These are phyloP conservation scores for Sabuloglossum arenarium DNA, from an alignment of 495 filamentous ascomycete species.

Conservation along the genomic window DNA sequence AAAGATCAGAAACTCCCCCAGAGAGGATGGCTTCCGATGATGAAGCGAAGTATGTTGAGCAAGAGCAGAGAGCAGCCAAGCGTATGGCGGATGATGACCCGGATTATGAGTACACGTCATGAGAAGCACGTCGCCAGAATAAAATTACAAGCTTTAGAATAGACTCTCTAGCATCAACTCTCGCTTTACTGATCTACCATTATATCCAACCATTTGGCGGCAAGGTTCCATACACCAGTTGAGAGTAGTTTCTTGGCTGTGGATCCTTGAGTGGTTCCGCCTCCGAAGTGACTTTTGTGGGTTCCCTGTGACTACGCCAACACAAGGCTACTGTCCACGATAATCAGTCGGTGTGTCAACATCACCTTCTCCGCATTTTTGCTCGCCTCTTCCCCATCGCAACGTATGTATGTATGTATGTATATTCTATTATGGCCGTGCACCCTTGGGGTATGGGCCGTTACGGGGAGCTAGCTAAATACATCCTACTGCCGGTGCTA, in stretches of 20 bases:
- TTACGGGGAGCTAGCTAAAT: too few species aligned
- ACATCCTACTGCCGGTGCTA: too few species aligned
- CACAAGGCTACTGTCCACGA: neutral
- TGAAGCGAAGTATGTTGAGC: slow-evolving; percentile 5
- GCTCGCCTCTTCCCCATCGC: neutral
- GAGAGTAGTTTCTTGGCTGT: neutral
- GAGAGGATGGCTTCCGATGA: slow-evolving; percentile 1
- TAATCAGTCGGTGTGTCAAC: neutral
- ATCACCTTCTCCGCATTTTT: neutral
- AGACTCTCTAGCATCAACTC: neutral
- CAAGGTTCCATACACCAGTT: neutral
- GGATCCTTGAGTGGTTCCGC: neutral
- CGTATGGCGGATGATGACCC: slow-evolving; percentile 3
- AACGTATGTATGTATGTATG: neutral
- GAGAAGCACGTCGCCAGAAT: neutral
- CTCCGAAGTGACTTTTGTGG: neutral
- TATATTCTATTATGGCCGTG: neutral
- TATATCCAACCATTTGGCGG: neutral
- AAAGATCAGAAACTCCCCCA: slow-evolving; percentile 4
- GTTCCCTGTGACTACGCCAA: neutral
- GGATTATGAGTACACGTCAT: slow-evolving; percentile 3
- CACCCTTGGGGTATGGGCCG: too few species aligned
- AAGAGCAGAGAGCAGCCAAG: slow-evolving; percentile 4
- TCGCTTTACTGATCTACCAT: neutral
- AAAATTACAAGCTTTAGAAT: slow-evolving; percentile 1